These are phyloP conservation scores for Magnusiomyces paraingens DNA, from an alignment of 1,139 yeast species.

Conservation along the genomic window DNA sequence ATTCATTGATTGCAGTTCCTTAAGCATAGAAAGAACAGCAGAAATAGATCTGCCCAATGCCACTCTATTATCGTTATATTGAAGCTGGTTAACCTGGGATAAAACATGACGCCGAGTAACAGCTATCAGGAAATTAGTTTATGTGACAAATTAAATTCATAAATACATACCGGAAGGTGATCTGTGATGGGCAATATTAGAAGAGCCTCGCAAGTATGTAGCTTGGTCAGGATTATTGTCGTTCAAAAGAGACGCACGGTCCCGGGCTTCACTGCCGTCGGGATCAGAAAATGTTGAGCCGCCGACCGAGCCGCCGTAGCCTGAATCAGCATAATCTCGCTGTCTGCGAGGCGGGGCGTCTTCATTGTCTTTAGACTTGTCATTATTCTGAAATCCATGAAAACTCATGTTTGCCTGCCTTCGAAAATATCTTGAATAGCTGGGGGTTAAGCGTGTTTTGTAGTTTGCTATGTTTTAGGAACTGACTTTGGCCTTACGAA, in stretches of 20 bases:
- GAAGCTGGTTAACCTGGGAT: slow-evolving; percentile 55
- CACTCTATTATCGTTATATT: slow-evolving; percentile 60
- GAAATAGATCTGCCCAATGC: slow-evolving; percentile 59
- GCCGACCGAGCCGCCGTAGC: slow-evolving; percentile 24
- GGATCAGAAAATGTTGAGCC: background rate
- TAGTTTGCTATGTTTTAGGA: too few species aligned
- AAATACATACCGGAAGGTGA: slow-evolving; percentile 19
- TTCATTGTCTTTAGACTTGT: background rate
- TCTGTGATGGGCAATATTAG: slow-evolving; percentile 18
- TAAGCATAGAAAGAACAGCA: slow-evolving; percentile 47
- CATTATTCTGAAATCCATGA: slow-evolving; percentile 5
- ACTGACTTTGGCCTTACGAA: too few species aligned
- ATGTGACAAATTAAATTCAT: background rate
- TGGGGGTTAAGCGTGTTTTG: too few species aligned
- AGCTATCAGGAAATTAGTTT: slow-evolving; percentile 8
- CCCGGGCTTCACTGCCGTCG: background rate
- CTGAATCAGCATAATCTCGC: slow-evolving; percentile 21
- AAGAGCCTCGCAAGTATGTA: slow-evolving; percentile 13
- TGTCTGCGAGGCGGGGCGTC: background rate
- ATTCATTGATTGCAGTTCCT: slow-evolving; percentile 52
- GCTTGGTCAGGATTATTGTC: slow-evolving; percentile 9
- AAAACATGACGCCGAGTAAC: slow-evolving; percentile 27
- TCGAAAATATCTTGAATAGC: background rate
- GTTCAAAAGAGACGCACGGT: background rate
- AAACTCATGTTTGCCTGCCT: slow-evolving; percentile 3